phyloP scores from a whole-genome alignment of 116 monocot genomes.

The Trichopus zeylanicus region DNA sequence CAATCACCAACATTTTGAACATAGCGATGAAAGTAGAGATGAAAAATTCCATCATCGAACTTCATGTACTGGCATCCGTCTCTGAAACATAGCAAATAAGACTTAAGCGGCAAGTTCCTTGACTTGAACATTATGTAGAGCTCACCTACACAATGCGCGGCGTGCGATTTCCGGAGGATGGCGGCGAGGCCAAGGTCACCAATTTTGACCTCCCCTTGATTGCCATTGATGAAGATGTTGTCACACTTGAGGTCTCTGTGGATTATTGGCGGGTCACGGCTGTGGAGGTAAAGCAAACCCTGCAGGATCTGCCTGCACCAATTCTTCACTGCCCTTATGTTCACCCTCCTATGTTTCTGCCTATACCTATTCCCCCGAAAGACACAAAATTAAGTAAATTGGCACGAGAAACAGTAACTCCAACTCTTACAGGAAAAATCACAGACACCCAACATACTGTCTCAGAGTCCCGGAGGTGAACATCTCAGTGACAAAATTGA shows the following conservation, averaged over 20 bases:
- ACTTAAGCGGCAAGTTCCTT: too few relatives aligned
- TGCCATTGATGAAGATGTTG: slow-evolving; percentile 68
- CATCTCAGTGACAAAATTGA: slow-evolving; percentile 65
- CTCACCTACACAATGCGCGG: slow-evolving; percentile 56
- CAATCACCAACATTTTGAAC: not conserved
- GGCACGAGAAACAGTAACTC: not conserved
- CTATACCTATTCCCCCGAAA: slow-evolving; percentile 27
- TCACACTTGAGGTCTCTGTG: slow-evolving; percentile 69
- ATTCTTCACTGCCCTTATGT: slow-evolving; percentile 52
- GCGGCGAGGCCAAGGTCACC: slow-evolving; percentile 68
- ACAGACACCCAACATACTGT: slow-evolving; percentile 26
- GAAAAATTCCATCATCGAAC: too few relatives aligned
- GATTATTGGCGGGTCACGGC: slow-evolving; percentile 56
- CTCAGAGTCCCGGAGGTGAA: slow-evolving; percentile 64
- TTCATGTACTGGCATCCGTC: too few relatives aligned
- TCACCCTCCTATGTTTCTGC: slow-evolving; percentile 50
- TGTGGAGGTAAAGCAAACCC: slow-evolving; percentile 51
- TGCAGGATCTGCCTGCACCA: slow-evolving; percentile 64
- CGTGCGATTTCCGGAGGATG: slow-evolving; percentile 53
- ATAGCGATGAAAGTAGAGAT: not conserved
- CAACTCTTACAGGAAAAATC: not conserved
- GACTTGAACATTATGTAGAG: not conserved
- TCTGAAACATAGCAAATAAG: too few relatives aligned
- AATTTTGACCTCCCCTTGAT: slow-evolving; percentile 61
- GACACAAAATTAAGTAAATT: not conserved